These are phyloP conservation scores for Kwoniella shandongensis DNA, from an alignment of 768 basidiomycete genomes.

Conservation along the genomic window DNA sequence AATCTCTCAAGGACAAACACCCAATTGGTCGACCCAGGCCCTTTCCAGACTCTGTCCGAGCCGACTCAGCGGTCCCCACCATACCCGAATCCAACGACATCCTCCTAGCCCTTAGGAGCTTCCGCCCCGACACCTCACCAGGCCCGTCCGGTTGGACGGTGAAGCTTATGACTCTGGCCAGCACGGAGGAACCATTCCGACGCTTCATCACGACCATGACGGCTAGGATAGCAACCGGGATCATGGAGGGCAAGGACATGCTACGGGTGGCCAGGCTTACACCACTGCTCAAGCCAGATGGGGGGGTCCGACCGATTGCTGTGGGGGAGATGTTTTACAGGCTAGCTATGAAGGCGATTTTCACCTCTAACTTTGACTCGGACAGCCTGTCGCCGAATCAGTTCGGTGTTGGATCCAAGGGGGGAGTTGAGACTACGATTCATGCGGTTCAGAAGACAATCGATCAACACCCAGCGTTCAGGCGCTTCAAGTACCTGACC, in stretches of 20 bases:
- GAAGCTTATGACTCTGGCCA: neutral
- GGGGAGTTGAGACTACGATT: constrained; percentile 27
- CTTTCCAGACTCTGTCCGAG: neutral
- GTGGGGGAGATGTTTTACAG: constrained; percentile 38
- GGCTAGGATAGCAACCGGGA: constrained; percentile 3
- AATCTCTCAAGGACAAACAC: constrained; percentile 2
- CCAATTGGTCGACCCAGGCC: neutral
- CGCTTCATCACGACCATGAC: neutral
- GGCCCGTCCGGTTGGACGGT: constrained; percentile 10
- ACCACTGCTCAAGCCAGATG: constrained; percentile 25
- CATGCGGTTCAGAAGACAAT: constrained; percentile 17
- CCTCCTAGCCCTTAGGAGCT: neutral
- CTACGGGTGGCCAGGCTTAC: constrained; percentile 25
- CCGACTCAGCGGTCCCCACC: neutral
- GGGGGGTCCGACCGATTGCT: constrained; percentile 33
- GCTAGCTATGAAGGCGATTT: constrained; percentile 20
- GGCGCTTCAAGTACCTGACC: constrained; percentile 5
- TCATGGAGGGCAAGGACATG: constrained; percentile 14
- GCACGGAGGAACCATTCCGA: neutral
- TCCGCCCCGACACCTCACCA: neutral
- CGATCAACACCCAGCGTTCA: constrained; percentile 7
- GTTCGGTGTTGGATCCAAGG: constrained; percentile 10
- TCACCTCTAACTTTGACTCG: constrained; percentile 9
- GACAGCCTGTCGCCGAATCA: constrained; percentile 14
- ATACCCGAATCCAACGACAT: constrained; percentile 8